Evolutionary conservation across 1,139 yeast species (phyloP).

Genomic region (Lizanozyma gosingica): DNA sequence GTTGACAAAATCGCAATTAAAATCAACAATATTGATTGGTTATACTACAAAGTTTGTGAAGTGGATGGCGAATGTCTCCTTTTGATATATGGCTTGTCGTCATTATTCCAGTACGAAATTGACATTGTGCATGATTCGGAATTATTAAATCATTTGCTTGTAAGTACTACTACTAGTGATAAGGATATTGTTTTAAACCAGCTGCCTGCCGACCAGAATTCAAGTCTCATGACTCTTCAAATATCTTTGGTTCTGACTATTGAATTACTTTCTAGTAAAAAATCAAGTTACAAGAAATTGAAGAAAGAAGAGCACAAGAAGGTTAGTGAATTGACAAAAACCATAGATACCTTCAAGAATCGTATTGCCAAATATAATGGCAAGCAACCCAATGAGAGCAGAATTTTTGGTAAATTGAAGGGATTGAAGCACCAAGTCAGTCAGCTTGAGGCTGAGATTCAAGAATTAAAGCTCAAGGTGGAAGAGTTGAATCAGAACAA

Average conservation of each 20-base stretch:
- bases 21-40: conserved; percentile 30
- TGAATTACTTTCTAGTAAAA: conserved; percentile 18
- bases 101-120: conserved; percentile 33
- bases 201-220: conserved; percentile 10
- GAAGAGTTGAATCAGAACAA: conserved; percentile 11
- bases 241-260: conserved; percentile 27
- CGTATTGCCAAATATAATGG: conserved; percentile 22
- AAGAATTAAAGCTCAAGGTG: conserved; percentile 16
- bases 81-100: conserved; percentile 28
- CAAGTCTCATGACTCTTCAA: conserved; percentile 26
- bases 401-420: conserved; percentile 30
- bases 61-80: conserved; percentile 8
- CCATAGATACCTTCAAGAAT: conserved; percentile 25
- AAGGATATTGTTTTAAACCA: conserved; percentile 12
- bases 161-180: conserved; percentile 22
- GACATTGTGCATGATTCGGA: conserved; percentile 14
- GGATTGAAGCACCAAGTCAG: conserved; percentile 34
- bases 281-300: conserved; percentile 21
- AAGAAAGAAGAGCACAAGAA: conserved; percentile 34
- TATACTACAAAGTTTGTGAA: conserved; percentile 13
- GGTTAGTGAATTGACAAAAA: conserved; percentile 25
- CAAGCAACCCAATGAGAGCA: conserved; percentile 19
- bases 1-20: conserved; percentile 9
- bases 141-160: conserved; percentile 17
- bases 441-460: conserved; percentile 33